A percentile compares a stretch with the other conserved stretches of the same genome.
phyloP scores from a whole-genome alignment of 352 stramenopile genomes.

The Globisporangium nodosum region DNA sequence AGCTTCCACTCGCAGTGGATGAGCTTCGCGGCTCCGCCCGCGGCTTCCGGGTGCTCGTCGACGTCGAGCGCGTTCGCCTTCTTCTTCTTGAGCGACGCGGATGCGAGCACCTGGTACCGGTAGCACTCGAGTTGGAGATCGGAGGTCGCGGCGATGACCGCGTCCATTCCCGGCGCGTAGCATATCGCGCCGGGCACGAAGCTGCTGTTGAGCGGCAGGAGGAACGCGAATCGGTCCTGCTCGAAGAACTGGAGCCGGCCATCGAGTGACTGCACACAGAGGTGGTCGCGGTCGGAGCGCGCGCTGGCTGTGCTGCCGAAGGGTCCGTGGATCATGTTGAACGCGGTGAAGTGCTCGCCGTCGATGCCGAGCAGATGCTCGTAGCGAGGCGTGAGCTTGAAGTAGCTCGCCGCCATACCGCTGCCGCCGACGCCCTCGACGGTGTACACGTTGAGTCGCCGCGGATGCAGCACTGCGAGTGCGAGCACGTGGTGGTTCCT shows the following conservation, averaged over 20 bases:
- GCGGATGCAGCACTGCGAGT: slow-evolving; percentile 86
- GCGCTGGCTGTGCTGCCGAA: slow-evolving; percentile 45
- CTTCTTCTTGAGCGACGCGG: slow-evolving; percentile 62
- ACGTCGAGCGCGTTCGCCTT: slow-evolving; percentile 37
- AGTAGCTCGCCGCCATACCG: slow-evolving; percentile 77
- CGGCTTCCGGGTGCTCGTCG: slow-evolving; percentile 34
- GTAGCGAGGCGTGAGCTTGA: slow-evolving; percentile 77
- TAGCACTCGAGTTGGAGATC: slow-evolving; percentile 87
- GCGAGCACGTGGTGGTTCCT: slow-evolving; percentile 56
- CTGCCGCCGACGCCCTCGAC: slow-evolving; percentile 72
- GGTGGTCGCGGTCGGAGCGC: slow-evolving; percentile 52
- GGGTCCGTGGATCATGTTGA: slow-evolving; percentile 82
- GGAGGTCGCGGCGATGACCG: slow-evolving; percentile 74
- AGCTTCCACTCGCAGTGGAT: slow-evolving; percentile 67
- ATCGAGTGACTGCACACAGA: slow-evolving; percentile 90
- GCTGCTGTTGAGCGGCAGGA: slow-evolving; percentile 75
- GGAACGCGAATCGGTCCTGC: slow-evolving; percentile 86
- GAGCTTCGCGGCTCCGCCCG: slow-evolving; percentile 19
- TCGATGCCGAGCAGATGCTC: slow-evolving; percentile 84
- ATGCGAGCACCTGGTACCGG: slow-evolving; percentile 78
- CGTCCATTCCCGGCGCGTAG: slow-evolving; percentile 76
- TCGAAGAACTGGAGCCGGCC: slow-evolving; percentile 90
- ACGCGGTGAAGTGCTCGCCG: slow-evolving; percentile 88
- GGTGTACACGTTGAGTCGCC: slow-evolving; percentile 71
- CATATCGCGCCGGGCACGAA: slow-evolving; percentile 78